Evolutionary conservation across 2,329 filamentous ascomycete genomes (phyloP).

Genomic region (Geoglossum cookeanum): DNA sequence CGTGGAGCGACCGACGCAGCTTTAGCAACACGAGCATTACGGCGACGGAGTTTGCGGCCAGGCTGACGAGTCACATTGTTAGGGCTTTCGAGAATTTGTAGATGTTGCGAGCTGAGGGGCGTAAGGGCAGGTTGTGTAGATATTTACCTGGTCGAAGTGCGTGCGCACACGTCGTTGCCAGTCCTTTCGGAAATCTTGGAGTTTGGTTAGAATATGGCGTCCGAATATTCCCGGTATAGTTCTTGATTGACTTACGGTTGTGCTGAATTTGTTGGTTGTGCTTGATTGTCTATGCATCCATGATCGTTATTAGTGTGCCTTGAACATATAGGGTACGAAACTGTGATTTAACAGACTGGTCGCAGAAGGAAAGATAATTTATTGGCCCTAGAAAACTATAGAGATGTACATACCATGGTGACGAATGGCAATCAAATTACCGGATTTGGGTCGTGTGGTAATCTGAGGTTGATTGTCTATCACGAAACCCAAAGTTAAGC

Average conservation of each 20-base stretch:
- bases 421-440: slow-evolving; percentile 32
- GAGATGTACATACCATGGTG: slow-evolving; percentile 19
- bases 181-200: slow-evolving; percentile 86
- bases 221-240: not conserved
- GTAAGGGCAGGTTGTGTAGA: slow-evolving; percentile 25
- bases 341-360: slow-evolving; percentile 23
- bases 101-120: slow-evolving; percentile 7
- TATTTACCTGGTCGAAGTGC: slow-evolving; percentile 96
- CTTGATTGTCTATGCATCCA: slow-evolving; percentile 64
- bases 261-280: slow-evolving; percentile 97
- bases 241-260: slow-evolving; percentile 50
- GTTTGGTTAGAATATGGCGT: slow-evolving; percentile 4
- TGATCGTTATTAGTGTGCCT: not conserved
- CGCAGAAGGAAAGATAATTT: not conserved
- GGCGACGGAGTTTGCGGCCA: slow-evolving; percentile 86
- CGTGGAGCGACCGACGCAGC: slow-evolving; percentile 88
- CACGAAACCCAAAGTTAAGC: not conserved
- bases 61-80: slow-evolving; percentile 39
- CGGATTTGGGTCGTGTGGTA: slow-evolving; percentile 20
- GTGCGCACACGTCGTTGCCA: slow-evolving; percentile 98
- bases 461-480: not conserved
- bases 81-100: slow-evolving; percentile 10
- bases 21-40: slow-evolving; percentile 83
- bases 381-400: not conserved
- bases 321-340: not conserved